These are phyloP conservation scores for Wickerhamomyces kurtzmanii DNA, from an alignment of 805 yeast genomes.

Conservation along the genomic window DNA sequence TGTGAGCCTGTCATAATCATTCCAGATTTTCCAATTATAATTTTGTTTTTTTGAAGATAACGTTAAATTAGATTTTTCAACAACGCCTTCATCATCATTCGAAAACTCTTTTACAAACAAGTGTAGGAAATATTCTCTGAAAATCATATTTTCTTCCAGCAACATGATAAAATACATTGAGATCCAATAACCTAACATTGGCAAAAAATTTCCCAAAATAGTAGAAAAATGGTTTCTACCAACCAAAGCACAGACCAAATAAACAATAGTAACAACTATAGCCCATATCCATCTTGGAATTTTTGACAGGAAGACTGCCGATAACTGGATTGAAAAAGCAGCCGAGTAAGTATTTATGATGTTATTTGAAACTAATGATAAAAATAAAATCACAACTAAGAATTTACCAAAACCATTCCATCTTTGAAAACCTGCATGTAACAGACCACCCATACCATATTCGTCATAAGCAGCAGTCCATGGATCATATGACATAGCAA, in stretches of 20 bases:
- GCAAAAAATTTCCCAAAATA: constrained; percentile 72
- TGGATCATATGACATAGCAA: constrained; percentile 44
- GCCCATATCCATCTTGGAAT: constrained; percentile 78
- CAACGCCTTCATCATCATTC: constrained; percentile 5
- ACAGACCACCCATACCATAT: constrained; percentile 69
- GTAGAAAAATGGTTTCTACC: constrained; percentile 67
- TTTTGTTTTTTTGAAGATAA: constrained; percentile 24
- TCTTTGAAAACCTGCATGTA: constrained; percentile 50
- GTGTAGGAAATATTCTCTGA: constrained; percentile 40
- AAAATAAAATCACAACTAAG: constrained; percentile 54
- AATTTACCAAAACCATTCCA: constrained; percentile 79
- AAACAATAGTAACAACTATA: constrained; percentile 48
- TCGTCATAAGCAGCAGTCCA: constrained; percentile 49
- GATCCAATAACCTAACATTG: constrained; percentile 91
- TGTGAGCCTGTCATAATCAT: constrained; percentile 49
- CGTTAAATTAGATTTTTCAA: constrained; percentile 3
- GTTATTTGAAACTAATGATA: constrained; percentile 75
- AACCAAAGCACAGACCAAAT: constrained; percentile 61
- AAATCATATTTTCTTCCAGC: constrained; percentile 62
- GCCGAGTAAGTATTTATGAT: constrained; percentile 75
- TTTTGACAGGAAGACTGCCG: constrained; percentile 41
- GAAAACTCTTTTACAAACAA: constrained; percentile 35
- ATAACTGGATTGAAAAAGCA: constrained; percentile 67
- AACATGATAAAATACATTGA: constrained; percentile 68
- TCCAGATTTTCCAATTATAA: constrained; percentile 73